A percentile compares a stretch with the other conserved stretches of the same genome.
These are phyloP conservation scores for Phytophthora europaea DNA, from an alignment of 352 stramenopile genomes.

Conservation along the genomic window DNA sequence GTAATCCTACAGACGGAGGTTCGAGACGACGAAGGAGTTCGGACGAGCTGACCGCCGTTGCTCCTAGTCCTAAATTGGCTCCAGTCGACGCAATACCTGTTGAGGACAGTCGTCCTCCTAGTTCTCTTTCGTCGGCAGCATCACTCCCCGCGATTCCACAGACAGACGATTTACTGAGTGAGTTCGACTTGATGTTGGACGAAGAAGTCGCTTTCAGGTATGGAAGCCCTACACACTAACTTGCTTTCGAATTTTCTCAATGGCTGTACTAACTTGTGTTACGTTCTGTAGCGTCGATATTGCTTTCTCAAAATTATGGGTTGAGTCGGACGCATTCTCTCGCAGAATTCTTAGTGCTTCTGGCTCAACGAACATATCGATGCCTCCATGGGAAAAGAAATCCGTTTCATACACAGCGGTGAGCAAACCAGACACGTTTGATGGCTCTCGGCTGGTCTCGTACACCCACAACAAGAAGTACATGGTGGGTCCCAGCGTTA, in stretches of 20 bases:
- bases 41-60: constrained; percentile 36
- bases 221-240: constrained; percentile 10
- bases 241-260: not conserved
- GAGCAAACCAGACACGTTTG: constrained; percentile 65
- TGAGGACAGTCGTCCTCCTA: constrained; percentile 17
- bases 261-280: not conserved
- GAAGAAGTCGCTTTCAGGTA: constrained; percentile 81
- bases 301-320: constrained; percentile 68
- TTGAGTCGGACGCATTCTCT: constrained; percentile 67
- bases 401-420: constrained; percentile 65
- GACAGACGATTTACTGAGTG: constrained; percentile 60
- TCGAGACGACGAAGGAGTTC: constrained; percentile 32
- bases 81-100: constrained; percentile 14
- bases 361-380: constrained; percentile 68
- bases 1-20: constrained; percentile 6
- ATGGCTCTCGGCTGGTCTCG: constrained; percentile 60
- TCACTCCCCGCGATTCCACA: constrained; percentile 41
- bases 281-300: constrained; percentile 62
- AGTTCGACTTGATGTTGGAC: constrained; percentile 82
- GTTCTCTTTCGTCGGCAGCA: constrained; percentile 12
- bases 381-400: constrained; percentile 62
- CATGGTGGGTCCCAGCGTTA: constrained; percentile 83
- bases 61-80: constrained; percentile 23
- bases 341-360: constrained; percentile 51
- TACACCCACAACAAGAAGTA: constrained; percentile 93